A percentile compares a stretch with the other conserved stretches of the same genome.
phyloP scores from a whole-genome alignment of 345 rosid genomes.

The Eucalyptus sp. region DNA sequence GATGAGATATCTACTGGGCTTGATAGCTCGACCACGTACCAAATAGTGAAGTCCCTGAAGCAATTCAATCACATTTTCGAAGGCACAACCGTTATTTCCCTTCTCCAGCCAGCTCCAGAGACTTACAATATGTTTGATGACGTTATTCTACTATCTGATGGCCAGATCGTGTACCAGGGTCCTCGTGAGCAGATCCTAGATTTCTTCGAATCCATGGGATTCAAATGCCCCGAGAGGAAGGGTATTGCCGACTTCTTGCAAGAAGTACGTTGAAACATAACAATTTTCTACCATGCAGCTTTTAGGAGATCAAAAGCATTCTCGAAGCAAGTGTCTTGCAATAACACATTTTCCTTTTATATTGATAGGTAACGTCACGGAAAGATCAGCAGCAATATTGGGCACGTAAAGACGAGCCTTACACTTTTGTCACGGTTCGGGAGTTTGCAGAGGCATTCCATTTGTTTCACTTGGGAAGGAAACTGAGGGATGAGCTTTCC shows the following conservation, averaged over 20 bases:
- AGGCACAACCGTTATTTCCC: constrained; percentile 67
- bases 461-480: constrained; percentile 20
- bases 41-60: constrained; percentile 47
- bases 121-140: constrained; percentile 70
- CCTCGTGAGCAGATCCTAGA: constrained; percentile 44
- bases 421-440: constrained; percentile 30
- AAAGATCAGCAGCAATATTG: constrained; percentile 75
- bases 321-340: not conserved
- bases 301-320: not conserved
- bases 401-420: constrained; percentile 30
- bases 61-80: constrained; percentile 42
- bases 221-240: constrained; percentile 71
- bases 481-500: constrained; percentile 24
- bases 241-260: constrained; percentile 75
- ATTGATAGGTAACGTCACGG: constrained; percentile 48
- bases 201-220: constrained; percentile 55
- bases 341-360: not conserved
- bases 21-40: constrained; percentile 71
- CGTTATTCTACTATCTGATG: constrained; percentile 52
- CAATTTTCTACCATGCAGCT: not conserved
- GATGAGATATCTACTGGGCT: constrained; percentile 78
- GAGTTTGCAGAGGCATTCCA: constrained; percentile 48
- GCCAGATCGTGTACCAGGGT: constrained; percentile 65
- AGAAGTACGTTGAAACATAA: constrained; percentile 28
- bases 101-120: constrained; percentile 85